Conservation (phyloP, 1,139 yeast genomes). For the Suhomyces bribrorum region DNA sequence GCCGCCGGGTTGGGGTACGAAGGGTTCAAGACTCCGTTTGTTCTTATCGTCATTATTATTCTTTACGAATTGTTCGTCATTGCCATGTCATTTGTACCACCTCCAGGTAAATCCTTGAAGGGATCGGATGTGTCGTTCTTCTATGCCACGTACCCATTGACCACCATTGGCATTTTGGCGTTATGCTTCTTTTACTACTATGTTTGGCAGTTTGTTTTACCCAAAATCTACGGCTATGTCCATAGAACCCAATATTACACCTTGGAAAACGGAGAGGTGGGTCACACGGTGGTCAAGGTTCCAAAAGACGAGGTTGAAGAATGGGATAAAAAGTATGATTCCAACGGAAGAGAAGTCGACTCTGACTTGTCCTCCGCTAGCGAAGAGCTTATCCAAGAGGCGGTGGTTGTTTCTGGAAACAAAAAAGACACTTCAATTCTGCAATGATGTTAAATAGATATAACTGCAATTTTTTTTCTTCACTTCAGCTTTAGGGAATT, state of each 20-base stretch:
- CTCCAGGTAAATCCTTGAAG: slow-evolving; percentile 29
- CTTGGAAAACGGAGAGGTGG: slow-evolving; percentile 40
- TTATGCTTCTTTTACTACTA: slow-evolving; percentile 34
- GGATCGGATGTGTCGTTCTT: slow-evolving; percentile 40
- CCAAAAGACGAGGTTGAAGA: slow-evolving; percentile 27
- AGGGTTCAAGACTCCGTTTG: slow-evolving; percentile 35
- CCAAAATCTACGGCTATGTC: slow-evolving; percentile 32
- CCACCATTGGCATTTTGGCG: slow-evolving; percentile 31
- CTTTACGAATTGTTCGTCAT: slow-evolving; percentile 37
- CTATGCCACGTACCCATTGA: slow-evolving; percentile 30
- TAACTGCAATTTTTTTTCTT: background rate
- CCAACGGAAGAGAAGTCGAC: slow-evolving; percentile 14
- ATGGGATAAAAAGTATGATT: slow-evolving; percentile 33
- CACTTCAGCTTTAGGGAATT: background rate
- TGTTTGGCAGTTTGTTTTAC: slow-evolving; percentile 40
- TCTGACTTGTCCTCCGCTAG: slow-evolving; percentile 9
- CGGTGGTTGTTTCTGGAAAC: background rate
- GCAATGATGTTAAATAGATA: background rate
- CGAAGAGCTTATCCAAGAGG: slow-evolving; percentile 6
- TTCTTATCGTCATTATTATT: slow-evolving; percentile 29
- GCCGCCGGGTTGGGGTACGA: slow-evolving; percentile 34
- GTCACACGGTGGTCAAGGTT: slow-evolving; percentile 42
- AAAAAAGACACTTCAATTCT: slow-evolving; percentile 6
- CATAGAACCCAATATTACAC: slow-evolving; percentile 32
- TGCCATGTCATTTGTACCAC: slow-evolving; percentile 44